phyloP scores from a whole-genome alignment of 805 yeast genomes.

The Saturnispora saitoi region DNA sequence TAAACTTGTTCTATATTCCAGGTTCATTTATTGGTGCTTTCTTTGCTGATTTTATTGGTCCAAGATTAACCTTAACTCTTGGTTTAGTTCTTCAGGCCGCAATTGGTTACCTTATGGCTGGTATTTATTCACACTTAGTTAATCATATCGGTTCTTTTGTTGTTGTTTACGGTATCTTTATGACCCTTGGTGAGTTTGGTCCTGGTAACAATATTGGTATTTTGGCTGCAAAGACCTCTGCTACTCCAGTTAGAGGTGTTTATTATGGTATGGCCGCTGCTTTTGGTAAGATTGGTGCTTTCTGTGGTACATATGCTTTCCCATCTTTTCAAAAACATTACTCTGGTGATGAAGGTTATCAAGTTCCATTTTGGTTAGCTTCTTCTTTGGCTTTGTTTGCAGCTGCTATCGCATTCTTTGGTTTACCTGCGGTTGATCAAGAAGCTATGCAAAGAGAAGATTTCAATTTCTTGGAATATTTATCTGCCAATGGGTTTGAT shows the following conservation, averaged over 20 bases:
- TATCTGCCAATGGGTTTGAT: conserved; percentile 64
- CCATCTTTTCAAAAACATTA: conserved; percentile 63
- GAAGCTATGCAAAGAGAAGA: conserved; percentile 77
- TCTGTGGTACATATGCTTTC: conserved; percentile 82
- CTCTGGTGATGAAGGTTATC: conserved; percentile 53
- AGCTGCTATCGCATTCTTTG: conserved; percentile 59
- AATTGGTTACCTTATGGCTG: conserved; percentile 81
- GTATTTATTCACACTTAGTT: conserved; percentile 45
- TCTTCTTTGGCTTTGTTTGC: conserved; percentile 69
- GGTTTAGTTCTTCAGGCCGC: conserved; percentile 72
- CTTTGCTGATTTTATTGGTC: conserved; percentile 83
- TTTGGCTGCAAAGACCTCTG: conserved; percentile 76
- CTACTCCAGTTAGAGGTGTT: conserved; percentile 84
- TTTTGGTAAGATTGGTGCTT: conserved; percentile 85
- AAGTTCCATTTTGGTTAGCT: conserved; percentile 77
- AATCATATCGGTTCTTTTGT: conserved; percentile 68
- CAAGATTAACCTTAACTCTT: conserved; percentile 61
- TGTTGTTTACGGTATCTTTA: conserved; percentile 81
- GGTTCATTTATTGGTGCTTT: conserved; percentile 86
- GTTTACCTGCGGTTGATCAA: conserved; percentile 76
- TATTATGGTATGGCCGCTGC: conserved; percentile 91
- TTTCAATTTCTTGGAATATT: conserved; percentile 55
- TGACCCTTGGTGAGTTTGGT: conserved; percentile 85
- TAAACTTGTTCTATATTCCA: conserved; percentile 82
- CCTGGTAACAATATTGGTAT: conserved; percentile 91